A percentile compares a stretch with the other conserved stretches of the same genome.
These are phyloP conservation scores for Stentor coeruleus DNA, from an alignment of 73 alveolate species.

Conservation along the genomic window DNA sequence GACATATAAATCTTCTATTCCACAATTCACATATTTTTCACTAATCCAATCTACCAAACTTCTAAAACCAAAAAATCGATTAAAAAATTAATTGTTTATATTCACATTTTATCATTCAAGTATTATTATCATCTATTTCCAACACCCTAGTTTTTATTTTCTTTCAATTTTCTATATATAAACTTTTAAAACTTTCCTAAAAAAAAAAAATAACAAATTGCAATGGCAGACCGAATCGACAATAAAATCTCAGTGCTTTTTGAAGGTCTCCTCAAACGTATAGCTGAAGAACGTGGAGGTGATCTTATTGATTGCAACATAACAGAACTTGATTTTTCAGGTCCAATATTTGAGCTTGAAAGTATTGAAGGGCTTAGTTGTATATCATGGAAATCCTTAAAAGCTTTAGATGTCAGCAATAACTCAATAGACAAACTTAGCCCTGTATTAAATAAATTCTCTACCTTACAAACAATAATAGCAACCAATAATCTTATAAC, in stretches of 20 bases:
- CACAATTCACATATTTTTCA: no score
- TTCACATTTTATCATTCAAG: no score
- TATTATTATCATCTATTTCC: no score
- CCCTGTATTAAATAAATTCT: constrained; percentile 32
- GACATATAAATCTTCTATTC: no score
- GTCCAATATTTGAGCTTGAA: not conserved
- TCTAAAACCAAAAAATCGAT: no score
- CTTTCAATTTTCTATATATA: no score
- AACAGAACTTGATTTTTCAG: constrained; percentile 26
- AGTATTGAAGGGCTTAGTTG: constrained; percentile 7
- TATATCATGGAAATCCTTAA: constrained; percentile 17
- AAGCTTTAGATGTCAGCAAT: constrained; percentile 5
- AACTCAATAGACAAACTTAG: constrained; percentile 2
- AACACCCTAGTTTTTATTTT: no score
- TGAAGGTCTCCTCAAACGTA: not conserved
- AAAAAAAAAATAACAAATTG: no score
- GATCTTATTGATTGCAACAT: constrained; percentile 14
- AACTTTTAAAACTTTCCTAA: no score
- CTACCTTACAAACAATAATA: constrained; percentile 30
- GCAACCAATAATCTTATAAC: constrained; percentile 41
- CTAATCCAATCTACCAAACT: no score
- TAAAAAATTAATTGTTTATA: no score
- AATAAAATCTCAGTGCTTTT: not conserved
- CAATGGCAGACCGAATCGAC: constrained; percentile 6
- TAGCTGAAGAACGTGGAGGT: constrained; percentile 24